These are phyloP conservation scores for Gossypium lobatum DNA, from an alignment of 441 rosid species.

Conservation along the genomic window DNA sequence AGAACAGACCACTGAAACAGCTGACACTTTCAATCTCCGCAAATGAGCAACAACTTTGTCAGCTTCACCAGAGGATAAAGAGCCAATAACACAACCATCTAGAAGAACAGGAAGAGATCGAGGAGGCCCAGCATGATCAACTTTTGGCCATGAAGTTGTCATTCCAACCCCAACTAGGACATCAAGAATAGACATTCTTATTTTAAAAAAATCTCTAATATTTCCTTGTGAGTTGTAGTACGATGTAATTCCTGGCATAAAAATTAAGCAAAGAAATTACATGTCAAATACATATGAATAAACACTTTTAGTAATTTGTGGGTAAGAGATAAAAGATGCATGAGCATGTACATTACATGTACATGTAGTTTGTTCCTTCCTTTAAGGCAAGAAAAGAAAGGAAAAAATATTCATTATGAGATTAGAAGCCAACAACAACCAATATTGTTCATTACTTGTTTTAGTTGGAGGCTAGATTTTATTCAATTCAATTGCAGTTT, in stretches of 20 bases:
- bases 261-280: conserved; percentile 8
- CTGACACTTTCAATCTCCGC: conserved; percentile 77
- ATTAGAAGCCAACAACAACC: neutral
- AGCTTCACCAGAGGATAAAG: conserved; percentile 49
- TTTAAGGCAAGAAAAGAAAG: conserved; percentile 5
- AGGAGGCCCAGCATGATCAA: conserved; percentile 81
- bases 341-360: no score
- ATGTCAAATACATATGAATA: neutral
- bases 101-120: conserved; percentile 70
- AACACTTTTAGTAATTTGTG: neutral
- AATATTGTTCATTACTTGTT: neutral
- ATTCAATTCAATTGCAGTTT: neutral
- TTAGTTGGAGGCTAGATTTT: neutral
- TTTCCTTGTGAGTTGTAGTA: conserved; percentile 72
- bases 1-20: conserved; percentile 63
- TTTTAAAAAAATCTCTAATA: conserved; percentile 63
- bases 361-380: neutral
- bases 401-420: neutral
- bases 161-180: conserved; percentile 78
- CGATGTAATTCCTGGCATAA: conserved; percentile 73
- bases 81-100: conserved; percentile 91
- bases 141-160: conserved; percentile 77
- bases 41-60: conserved; percentile 67
- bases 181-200: conserved; percentile 54
- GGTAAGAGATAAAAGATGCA: neutral